Base-by-base conservation (phyloP, 805 yeast species). In the Candida ipomoeae region DNA sequence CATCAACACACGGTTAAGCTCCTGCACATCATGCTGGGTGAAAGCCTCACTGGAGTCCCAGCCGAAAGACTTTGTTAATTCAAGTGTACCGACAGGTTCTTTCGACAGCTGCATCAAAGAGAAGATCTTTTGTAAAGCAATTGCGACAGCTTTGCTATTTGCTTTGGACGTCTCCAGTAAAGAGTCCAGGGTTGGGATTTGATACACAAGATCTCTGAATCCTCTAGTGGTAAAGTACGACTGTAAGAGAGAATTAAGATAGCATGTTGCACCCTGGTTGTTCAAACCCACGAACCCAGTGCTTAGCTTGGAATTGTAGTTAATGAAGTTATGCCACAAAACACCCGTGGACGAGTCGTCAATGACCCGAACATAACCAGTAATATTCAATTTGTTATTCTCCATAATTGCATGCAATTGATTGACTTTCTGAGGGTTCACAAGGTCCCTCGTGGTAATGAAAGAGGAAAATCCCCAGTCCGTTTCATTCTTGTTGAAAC, bases 251-350 rank as follows among this genome's bases (percentile, higher is more conserved):
- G 98, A 92, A 66, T 94, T 94, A 63, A 94, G 79, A 68, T 94
- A 94, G 67, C 99, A 94, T 0, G 99, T 94, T 2, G 99, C 99
- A 55, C 99, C 99, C 71, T 94, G 99, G 63, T 94, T 94, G 57
- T 82, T 85, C 54, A 94, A 80, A 1, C 99, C 99, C 7, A 90
- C 96, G 64, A 77, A 90, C 0, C 98, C 97, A 0, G 98, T 89
- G 47, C 74, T 82, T 59, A 83, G 80, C 64, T 90, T 89, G 1
- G 97, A 90, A 67, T 94, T 89, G 68, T 88, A 88, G 61, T 88
- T 86, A 38, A 77, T 55, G 58, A 90, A 89, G 63, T 86, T 87
- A 63, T 89, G 95, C 96, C 97, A 94, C 53, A 94, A 72, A 0
- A 91, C 96, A 2, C 97, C 97, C 0, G 99, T 94, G n/a, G 68